Base-by-base conservation (phyloP, 768 basidiomycete genomes). In the Suillus placidus region DNA sequence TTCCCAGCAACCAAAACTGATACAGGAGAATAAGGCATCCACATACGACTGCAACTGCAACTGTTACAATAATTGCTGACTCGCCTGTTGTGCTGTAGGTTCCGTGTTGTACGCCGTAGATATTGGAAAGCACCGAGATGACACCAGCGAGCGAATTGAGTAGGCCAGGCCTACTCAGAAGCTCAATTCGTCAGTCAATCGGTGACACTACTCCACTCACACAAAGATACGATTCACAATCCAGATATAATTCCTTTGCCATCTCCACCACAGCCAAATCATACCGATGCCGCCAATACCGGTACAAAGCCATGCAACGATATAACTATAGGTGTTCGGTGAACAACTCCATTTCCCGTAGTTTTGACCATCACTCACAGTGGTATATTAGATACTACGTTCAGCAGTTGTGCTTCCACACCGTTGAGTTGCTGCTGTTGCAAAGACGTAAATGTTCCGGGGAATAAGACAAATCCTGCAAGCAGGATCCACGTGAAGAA, bases 401-500 rank as follows among this genome's bases (percentile, higher is more conserved):
- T 68, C 47, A 85, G 66, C 57, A 83, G 70, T 16, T 70, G 60
- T 30, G 73, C 73, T 55, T 75, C 74, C 7, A 82, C 67, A 12
- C 76, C 77, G 62, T 73, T 65, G 70, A 74, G 16, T 56, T 70
- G 67, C 34, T 52, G 45, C 14, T 67, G 20, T 20, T 69, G 43
- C 74, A 83, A 78, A 62, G 82, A 86, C 12, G 82, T 79, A 72
- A 88, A 88, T 8, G 87, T 88, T 60, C 86, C 84, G 2, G 87
- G 87, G 67, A 88, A 87, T 35, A 88, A 77, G 20, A 88, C 76
- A 71, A 88, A 88, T 9, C 87, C 87, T 10, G 87, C 87, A 30
- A 88, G 77, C 61, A 88, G 70, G 63, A 88, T 81, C 87, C 87
- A 88, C 10, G 84, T 87, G 68, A 85, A 88, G 75, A 88, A 87